Conservation (phyloP, 257 asterid genomes). For the Solanum arcanum region DNA sequence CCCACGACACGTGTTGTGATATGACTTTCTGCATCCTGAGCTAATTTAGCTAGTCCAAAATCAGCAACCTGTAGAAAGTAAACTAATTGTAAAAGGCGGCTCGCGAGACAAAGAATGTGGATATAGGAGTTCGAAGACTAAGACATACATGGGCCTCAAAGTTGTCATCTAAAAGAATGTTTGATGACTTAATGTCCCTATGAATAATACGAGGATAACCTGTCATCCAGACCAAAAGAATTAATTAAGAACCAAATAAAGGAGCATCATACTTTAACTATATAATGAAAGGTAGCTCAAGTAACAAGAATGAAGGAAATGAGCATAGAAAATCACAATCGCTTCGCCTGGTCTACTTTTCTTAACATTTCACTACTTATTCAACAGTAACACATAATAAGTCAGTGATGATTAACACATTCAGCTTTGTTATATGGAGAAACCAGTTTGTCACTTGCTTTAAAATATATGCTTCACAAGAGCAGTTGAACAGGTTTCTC, state of each 20-base stretch:
- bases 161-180: constrained; percentile 70
- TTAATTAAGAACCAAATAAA: not conserved
- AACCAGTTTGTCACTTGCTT: not conserved
- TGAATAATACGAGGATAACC: constrained; percentile 92
- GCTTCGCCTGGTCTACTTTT: not conserved
- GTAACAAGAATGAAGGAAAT: not conserved
- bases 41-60: constrained; percentile 90
- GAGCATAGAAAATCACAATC: not conserved
- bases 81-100: not conserved
- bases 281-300: not conserved
- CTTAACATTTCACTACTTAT: not conserved
- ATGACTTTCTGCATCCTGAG: constrained; percentile 75
- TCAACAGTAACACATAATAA: not conserved
- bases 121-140: not conserved
- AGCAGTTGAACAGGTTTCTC: not conserved
- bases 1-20: constrained; percentile 85
- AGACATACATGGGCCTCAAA: constrained; percentile 78
- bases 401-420: not conserved
- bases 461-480: not conserved
- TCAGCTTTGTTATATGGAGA: not conserved
- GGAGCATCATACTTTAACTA: not conserved
- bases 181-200: constrained; percentile 94
- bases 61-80: constrained; percentile 67
- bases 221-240: constrained; percentile 5
- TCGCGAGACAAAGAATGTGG: not conserved